phyloP scores from a whole-genome alignment of 23 red algal genomes.

The Agarophyton chilense region DNA sequence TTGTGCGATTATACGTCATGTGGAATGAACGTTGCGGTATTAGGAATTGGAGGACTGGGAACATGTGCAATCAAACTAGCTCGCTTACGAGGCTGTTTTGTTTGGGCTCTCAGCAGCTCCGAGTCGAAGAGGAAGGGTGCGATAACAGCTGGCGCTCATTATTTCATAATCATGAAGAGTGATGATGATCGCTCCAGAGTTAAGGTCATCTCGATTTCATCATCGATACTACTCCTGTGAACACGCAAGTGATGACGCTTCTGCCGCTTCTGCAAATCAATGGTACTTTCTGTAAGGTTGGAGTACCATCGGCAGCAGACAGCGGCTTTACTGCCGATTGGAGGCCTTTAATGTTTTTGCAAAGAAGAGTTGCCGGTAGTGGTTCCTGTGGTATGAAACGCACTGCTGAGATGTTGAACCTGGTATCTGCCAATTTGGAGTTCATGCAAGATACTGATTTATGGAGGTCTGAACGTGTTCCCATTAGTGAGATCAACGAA shows the following conservation, averaged over 20 bases:
- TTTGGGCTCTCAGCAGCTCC: conserved; percentile 1
- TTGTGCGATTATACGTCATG: conserved; percentile 14
- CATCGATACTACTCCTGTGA: conserved; percentile 48
- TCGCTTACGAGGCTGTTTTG: background rate
- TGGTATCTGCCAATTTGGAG: conserved; percentile 24
- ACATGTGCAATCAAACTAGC: conserved; percentile 40
- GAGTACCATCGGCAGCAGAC: conserved; percentile 18
- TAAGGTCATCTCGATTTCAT: conserved; percentile 24
- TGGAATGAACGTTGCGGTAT: conserved; percentile 3
- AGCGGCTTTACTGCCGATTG: background rate
- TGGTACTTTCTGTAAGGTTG: conserved; percentile 26
- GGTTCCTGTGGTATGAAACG: conserved; percentile 29
- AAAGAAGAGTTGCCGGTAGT: conserved; percentile 15
- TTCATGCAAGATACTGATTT: conserved; percentile 41
- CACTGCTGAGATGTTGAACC: conserved; percentile 41
- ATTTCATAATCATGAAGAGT: conserved; percentile 19
- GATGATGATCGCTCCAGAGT: background rate
- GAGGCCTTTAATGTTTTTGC: conserved; percentile 32
- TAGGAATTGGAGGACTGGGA: conserved; percentile 49
- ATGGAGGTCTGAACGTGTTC: conserved; percentile 27
- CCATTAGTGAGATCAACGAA: conserved; percentile 34
- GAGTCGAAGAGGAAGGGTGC: conserved; percentile 27
- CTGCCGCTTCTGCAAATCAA: conserved; percentile 20
- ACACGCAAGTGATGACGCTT: background rate
- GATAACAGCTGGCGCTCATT: conserved; percentile 11